Percentiles rank a stretch among this genome's conserved stretches.
These are phyloP conservation scores for Dissophora globulifera DNA, from an alignment of 192 early-diverging fungal species.

Conservation along the genomic window DNA sequence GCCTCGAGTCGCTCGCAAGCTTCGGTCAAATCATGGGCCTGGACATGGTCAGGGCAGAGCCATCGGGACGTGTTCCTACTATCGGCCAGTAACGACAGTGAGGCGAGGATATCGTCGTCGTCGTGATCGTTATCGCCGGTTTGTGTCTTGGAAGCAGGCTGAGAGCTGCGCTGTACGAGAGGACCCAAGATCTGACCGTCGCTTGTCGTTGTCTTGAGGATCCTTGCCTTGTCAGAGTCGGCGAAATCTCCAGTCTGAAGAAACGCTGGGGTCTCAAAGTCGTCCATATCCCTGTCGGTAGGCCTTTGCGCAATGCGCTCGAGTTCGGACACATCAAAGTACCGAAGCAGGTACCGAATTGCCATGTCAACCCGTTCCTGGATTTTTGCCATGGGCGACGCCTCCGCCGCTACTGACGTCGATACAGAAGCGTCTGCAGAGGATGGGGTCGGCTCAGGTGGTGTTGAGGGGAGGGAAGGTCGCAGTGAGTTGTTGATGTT, in stretches of 20 bases:
- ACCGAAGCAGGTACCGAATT: constrained; percentile 11
- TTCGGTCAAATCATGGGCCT: background rate
- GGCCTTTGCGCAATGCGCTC: constrained; percentile 9
- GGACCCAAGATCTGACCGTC: constrained; percentile 20
- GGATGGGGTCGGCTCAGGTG: background rate
- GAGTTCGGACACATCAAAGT: constrained; percentile 3
- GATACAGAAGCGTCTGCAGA: background rate
- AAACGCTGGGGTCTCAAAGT: background rate
- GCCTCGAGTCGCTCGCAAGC: constrained; percentile 2
- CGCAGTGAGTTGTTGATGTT: background rate
- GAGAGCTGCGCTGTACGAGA: background rate
- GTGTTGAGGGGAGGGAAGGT: background rate
- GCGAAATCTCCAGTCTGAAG: constrained; percentile 10
- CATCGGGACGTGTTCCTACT: constrained; percentile 4
- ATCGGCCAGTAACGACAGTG: too few species aligned
- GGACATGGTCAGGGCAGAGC: constrained; percentile 13
- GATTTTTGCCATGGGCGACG: too few species aligned
- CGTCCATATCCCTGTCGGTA: constrained; percentile 1
- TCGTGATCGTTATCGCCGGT: background rate
- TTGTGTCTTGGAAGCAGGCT: background rate
- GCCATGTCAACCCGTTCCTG: constrained; percentile 16
- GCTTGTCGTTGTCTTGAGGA: background rate
- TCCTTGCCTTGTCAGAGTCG: background rate
- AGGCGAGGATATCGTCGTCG: background rate
- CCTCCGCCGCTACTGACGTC: background rate